phyloP scores from a whole-genome alignment of 371 early-diverging fungal genomes.

The Lichtheimia corymbifera region DNA sequence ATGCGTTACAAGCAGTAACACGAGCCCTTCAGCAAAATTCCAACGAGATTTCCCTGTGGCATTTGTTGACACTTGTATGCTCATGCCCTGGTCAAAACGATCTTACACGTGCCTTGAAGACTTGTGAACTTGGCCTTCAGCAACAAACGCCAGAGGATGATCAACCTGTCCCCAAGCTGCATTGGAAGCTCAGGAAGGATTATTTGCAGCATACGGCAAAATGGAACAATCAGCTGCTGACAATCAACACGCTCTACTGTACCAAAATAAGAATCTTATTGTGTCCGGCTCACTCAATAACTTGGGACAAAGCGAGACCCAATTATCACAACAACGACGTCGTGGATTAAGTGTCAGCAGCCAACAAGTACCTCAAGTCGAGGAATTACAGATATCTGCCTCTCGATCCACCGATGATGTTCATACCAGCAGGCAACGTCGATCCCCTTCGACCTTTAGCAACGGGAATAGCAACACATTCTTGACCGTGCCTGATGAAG shows the following conservation, averaged over 20 bases:
- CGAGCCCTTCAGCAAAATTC: slow-evolving; percentile 64
- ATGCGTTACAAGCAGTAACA: slow-evolving; percentile 33
- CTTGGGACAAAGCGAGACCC: slow-evolving; percentile 16
- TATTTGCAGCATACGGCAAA: slow-evolving; percentile 65
- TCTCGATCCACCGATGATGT: slow-evolving; percentile 17
- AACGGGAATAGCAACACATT: slow-evolving; percentile 3
- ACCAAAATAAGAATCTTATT: slow-evolving; percentile 16
- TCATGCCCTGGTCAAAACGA: slow-evolving; percentile 48
- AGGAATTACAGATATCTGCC: slow-evolving; percentile 18
- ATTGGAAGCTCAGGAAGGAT: slow-evolving; percentile 51
- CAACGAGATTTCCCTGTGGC: slow-evolving; percentile 74
- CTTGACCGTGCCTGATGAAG: slow-evolving; percentile 7
- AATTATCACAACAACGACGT: slow-evolving; percentile 6
- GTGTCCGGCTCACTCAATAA: slow-evolving; percentile 30
- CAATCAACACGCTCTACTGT: neutral
- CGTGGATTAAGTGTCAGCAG: slow-evolving; percentile 28
- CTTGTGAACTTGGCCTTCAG: slow-evolving; percentile 72
- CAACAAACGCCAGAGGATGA: slow-evolving; percentile 23
- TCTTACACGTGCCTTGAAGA: slow-evolving; percentile 55
- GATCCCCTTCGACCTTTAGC: slow-evolving; percentile 9
- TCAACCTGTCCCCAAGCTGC: slow-evolving; percentile 45
- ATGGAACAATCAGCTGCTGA: neutral
- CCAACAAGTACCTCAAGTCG: slow-evolving; percentile 1
- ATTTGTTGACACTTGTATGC: slow-evolving; percentile 76
- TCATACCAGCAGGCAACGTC: slow-evolving; percentile 4